Percentiles rank a stretch among this genome's conserved stretches.
Conservation (phyloP, 768 basidiomycete species). For the Pleurotus ostreatus region DNA sequence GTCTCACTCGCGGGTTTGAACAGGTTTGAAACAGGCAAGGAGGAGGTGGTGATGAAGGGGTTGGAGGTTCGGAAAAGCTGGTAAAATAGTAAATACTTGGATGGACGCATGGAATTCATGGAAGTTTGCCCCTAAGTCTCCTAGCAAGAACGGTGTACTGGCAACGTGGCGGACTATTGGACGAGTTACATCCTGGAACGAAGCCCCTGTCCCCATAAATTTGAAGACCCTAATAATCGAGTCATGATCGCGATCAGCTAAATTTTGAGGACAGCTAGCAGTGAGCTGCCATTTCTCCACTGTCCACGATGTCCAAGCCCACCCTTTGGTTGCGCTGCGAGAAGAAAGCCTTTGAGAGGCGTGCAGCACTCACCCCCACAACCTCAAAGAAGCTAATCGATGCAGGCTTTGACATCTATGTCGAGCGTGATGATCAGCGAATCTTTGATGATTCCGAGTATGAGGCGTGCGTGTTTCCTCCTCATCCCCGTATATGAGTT, state of each 20-base stretch:
- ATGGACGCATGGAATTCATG: not conserved
- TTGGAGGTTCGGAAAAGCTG: not conserved
- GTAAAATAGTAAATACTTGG: not conserved
- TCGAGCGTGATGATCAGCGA: conserved; percentile 91
- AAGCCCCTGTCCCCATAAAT: not conserved
- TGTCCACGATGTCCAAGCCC: conserved; percentile 42
- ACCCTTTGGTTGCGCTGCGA: conserved; percentile 94
- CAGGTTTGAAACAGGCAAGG: conserved; percentile 30
- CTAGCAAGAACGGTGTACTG: not conserved
- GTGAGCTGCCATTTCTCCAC: conserved; percentile 4
- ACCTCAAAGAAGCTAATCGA: conserved; percentile 86
- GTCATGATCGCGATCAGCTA: conserved; percentile 1
- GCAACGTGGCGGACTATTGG: not conserved
- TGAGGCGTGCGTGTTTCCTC: conserved; percentile 63
- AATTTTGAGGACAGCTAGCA: conserved; percentile 14
- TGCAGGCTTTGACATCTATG: conserved; percentile 84
- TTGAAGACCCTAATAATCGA: conserved; percentile 2
- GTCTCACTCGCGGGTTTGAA: conserved; percentile 19
- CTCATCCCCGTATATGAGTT: conserved; percentile 3
- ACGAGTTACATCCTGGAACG: not conserved
- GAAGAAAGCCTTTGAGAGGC: conserved; percentile 91
- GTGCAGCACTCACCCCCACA: conserved; percentile 89
- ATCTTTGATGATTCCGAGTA: conserved; percentile 94
- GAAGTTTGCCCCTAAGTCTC: not conserved
- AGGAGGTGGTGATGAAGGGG: conserved; percentile 15